These are phyloP conservation scores for Ploettnerulaceae sp. DNA, from an alignment of 2,329 filamentous ascomycete species.

Conservation along the genomic window DNA sequence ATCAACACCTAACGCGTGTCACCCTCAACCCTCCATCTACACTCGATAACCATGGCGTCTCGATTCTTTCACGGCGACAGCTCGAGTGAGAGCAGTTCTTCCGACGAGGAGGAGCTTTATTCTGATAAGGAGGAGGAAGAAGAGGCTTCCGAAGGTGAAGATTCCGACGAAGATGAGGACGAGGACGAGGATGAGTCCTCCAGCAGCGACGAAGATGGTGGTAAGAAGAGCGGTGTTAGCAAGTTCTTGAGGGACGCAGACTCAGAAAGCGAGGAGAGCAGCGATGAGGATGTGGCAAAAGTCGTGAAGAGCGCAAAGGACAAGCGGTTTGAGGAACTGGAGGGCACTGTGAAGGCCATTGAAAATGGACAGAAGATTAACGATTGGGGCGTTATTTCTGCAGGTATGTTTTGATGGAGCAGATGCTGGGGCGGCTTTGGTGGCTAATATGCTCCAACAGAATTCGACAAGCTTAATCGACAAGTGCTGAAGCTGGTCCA, in stretches of 20 bases:
- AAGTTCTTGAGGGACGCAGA: conserved; percentile 74
- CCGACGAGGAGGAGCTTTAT: conserved; percentile 93
- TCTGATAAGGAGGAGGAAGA: conserved; percentile 64
- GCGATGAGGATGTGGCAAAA: conserved; percentile 79
- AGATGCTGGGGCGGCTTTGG: neutral
- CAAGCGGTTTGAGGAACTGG: conserved; percentile 91
- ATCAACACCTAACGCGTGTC: neutral
- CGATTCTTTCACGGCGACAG: conserved; percentile 97
- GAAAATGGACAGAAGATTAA: conserved; percentile 97
- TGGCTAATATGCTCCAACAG: conserved; percentile 43
- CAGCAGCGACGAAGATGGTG: conserved; percentile 60
- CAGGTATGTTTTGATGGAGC: conserved; percentile 53
- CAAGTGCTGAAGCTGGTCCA: conserved; percentile 75
- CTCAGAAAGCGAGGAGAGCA: conserved; percentile 73
- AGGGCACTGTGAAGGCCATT: conserved; percentile 82
- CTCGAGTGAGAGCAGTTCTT: conserved; percentile 89
- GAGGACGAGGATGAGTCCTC: conserved; percentile 53
- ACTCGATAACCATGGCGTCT: conserved; percentile 62
- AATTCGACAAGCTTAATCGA: conserved; percentile 91
- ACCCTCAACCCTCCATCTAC: neutral
- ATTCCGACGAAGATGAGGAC: conserved; percentile 47
- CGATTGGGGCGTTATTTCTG: conserved; percentile 91
- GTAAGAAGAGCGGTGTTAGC: conserved; percentile 64
- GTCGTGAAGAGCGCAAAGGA: conserved; percentile 97
- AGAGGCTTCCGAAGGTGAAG: conserved; percentile 41